Evolutionary conservation across 495 filamentous ascomycete genomes (phyloP), one percentile per base, ranked within the genome.

Genomic region (Thermothielavioides terrestris): DNA sequence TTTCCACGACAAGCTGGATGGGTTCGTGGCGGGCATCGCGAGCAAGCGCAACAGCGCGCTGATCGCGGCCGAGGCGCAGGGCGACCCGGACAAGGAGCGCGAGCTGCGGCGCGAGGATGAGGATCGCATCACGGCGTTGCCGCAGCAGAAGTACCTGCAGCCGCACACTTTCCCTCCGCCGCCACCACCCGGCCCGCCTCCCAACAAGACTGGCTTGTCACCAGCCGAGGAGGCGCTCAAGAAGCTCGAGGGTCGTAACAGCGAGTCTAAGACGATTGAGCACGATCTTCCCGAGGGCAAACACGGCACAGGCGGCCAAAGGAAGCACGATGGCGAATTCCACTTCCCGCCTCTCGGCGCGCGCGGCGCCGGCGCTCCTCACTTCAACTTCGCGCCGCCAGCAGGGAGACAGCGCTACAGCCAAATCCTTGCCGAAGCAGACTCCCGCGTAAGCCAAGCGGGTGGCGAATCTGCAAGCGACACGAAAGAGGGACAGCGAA

Each of bases 21-120:
- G 83, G 23, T 85, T 87, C 50, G 81, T 92, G 34, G 81, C 88
- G 35, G 83, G 81, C 42, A 85, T 94, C 37, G 84, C 84, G 23
- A 81, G 80, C 50, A 92, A 94, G 69, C 80, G 89, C 35, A 84
- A 85, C 68, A 87, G 83, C 21, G 84, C 86, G 8, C 69, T 87
- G 20, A 92, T 95, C 55, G 76, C 79, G 54, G 81, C 85, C 42
- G 88, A 88, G 70, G 88, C 89, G 4, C 78, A 75, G 34, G 87
- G 87, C n/a, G 84, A 95, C 58, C 66, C 73, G 2, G 85, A 89
- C 39, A 74, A 79, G 30, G 88, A 92, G 65, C 77, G 80, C 54
- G 83, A 92, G 60, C 73, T 95, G 12, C 81, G 86, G 41, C 76
- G 77, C n/a, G 89, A 94, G 64, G 85, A 92, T 58, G 83, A 92